Evolutionary conservation across 2,329 filamentous ascomycete species (phyloP).

Genomic region (Alternaria panax): DNA sequence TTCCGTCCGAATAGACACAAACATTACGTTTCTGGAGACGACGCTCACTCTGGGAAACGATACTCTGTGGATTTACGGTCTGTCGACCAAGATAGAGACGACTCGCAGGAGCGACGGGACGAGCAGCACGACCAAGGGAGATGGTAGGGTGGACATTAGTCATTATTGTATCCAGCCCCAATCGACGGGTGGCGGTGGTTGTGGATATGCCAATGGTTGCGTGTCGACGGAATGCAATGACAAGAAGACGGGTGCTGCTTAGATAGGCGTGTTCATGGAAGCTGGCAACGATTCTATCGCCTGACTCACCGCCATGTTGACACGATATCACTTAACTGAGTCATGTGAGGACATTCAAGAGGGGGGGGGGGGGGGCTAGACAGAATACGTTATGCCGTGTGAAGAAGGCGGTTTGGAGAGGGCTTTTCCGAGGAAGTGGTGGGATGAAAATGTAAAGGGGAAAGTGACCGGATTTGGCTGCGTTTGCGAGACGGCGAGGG

Average conservation of each 20-base stretch:
- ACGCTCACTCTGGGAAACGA: background rate
- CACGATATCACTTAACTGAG: no score
- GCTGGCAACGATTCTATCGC: no score
- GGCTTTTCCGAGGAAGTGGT: no score
- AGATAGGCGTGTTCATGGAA: no score
- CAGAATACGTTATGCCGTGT: no score
- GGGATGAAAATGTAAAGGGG: no score
- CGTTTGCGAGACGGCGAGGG: no score
- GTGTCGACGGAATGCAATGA: background rate
- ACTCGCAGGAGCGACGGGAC: background rate
- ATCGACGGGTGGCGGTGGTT: background rate
- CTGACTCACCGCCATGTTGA: no score
- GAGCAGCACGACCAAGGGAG: background rate
- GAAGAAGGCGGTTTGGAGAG: no score
- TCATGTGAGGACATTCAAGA: no score
- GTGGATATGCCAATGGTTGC: background rate
- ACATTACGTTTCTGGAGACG: background rate
- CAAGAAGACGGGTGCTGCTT: background rate
- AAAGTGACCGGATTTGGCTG: no score
- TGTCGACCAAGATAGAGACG: background rate
- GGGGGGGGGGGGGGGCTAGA: no score
- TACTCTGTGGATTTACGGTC: background rate
- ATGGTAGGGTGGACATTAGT: background rate
- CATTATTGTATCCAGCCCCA: background rate
- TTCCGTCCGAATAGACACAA: background rate